Percentiles rank a stretch among this genome's conserved stretches.
These are phyloP conservation scores for Tetrahymena borealis DNA, from an alignment of 73 alveolate species.

Conservation along the genomic window DNA sequence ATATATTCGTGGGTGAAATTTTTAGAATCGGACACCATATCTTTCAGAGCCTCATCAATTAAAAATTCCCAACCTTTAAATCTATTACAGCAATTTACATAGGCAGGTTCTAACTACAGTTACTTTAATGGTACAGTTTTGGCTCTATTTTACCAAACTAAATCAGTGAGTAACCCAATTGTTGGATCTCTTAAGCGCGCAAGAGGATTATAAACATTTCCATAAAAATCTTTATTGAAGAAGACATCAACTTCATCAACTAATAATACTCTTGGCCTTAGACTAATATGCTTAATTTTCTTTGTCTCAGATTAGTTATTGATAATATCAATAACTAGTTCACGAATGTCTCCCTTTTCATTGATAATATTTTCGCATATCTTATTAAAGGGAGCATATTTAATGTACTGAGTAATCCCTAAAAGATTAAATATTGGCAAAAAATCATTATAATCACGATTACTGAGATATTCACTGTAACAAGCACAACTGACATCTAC, in stretches of 20 bases:
- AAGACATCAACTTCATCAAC: conserved; percentile 31
- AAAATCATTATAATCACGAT: background rate
- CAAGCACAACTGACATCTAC: conserved; percentile 25
- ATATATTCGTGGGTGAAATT: background rate
- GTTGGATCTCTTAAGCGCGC: background rate
- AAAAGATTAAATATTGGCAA: background rate
- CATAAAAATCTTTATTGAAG: background rate
- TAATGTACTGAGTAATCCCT: background rate
- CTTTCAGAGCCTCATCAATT: conserved; percentile 18
- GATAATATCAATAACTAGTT: background rate
- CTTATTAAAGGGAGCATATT: conserved; percentile 12
- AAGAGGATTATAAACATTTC: background rate
- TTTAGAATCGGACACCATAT: background rate
- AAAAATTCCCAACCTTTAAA: background rate
- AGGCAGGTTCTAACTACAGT: background rate
- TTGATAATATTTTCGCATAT: background rate
- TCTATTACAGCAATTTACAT: background rate
- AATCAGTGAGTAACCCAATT: background rate
- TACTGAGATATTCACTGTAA: conserved; percentile 1
- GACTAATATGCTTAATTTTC: background rate
- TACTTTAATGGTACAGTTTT: background rate
- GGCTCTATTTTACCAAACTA: background rate
- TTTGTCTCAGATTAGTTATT: background rate
- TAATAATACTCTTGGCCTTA: background rate
- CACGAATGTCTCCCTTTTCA: background rate